These are phyloP conservation scores for Triticum urartu DNA, from an alignment of 176 grass and related monocot genomes.

Conservation along the genomic window DNA sequence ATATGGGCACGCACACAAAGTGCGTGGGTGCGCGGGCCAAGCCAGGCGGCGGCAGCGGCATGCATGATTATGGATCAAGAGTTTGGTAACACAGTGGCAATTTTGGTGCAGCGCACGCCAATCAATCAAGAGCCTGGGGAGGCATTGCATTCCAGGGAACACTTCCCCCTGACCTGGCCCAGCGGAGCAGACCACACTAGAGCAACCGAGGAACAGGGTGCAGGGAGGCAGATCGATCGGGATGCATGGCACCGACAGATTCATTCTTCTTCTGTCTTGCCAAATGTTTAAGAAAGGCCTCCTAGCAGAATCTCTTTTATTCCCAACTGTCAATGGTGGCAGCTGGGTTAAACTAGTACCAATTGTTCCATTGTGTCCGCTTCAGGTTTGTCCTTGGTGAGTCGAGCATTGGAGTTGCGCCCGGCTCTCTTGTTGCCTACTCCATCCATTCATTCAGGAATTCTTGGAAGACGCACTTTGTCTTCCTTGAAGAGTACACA, in stretches of 20 bases:
- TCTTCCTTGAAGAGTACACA: conserved; percentile 26
- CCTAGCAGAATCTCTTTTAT: neutral
- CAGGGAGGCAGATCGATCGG: neutral
- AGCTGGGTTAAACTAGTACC: neutral
- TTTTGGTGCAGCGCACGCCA: conserved; percentile 1
- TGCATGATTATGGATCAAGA: neutral
- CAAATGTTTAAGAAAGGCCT: neutral
- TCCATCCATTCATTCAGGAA: neutral
- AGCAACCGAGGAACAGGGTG: neutral
- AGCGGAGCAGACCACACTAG: conserved; percentile 12
- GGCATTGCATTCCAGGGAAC: neutral
- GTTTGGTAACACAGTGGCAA: neutral
- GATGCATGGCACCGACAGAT: conserved; percentile 32
- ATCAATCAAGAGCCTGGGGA: neutral
- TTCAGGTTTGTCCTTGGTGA: neutral
- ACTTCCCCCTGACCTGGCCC: neutral
- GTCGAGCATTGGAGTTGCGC: neutral
- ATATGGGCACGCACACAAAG: neutral
- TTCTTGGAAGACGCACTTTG: neutral
- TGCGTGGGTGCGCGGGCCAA: neutral
- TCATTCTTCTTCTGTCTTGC: neutral
- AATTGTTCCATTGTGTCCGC: neutral
- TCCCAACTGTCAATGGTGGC: neutral
- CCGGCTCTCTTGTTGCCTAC: neutral
- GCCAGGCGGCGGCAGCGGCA: neutral